Evolutionary conservation across 2,329 filamentous ascomycete species (phyloP), one percentile per base, ranked within the genome.

Genomic region (Ceratocystis smalleyi): DNA sequence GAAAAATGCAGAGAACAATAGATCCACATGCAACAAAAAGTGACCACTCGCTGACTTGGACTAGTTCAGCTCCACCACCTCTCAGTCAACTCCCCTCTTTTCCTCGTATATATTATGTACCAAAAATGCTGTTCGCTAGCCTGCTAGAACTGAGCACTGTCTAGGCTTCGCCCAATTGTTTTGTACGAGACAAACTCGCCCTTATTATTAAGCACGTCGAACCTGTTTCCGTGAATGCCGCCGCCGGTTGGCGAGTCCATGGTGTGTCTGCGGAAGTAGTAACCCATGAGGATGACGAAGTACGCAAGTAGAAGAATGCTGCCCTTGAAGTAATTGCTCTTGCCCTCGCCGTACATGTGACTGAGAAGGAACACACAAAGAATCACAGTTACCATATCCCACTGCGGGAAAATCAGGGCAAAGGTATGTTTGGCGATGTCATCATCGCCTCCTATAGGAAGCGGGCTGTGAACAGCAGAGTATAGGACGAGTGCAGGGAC

Each of bases 251-350:
- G 19, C 22, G 43, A 51, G 62, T 66, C 66, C 55, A 70, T 51
- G 17, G 77, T 77, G 69, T 72, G 83, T 32, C 83, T 78, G 62
- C 89, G 90, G 66, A 95, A 87, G 75, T 90, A 97, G 77, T 95
- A 99, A 1, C 94, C 94, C 55, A 89, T 83, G 32, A 96, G 78
- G 60, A 99, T 90, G 32, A 97, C 94, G 27, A 97, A 75, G 73
- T 99, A 99, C 43, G 89, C 94, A 61, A 99, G 78, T 68, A 97
- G 84, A 62, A 99, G 79, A 69, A 97, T 96, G 68, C 89, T 95
- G 62, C 94, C 94, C 78, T 99, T 99, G 83, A 99, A 99, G 75
- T 99, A 99, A 75, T 99, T 99, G 78, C 91, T 97, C 83, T 99
- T 99, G 49, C 94, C 94, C 76, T 99, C 94, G 62, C 92, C 89